Conservation (phyloP, 768 basidiomycete genomes). For the Boletus subparvulus region DNA sequence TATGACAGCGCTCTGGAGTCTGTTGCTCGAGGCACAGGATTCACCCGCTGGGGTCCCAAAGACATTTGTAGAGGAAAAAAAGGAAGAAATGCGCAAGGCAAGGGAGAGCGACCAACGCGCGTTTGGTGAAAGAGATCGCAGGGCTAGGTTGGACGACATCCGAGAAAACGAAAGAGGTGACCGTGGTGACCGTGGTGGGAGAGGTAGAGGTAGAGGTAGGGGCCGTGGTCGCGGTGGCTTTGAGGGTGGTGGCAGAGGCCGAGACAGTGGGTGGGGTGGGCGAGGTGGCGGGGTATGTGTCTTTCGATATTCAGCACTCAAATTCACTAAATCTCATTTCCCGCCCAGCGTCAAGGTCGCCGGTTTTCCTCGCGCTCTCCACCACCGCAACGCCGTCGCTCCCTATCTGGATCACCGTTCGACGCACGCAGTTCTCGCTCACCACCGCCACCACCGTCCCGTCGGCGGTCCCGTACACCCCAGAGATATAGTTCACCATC, state of each 20-base stretch:
- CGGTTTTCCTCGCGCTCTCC: conserved; percentile 44
- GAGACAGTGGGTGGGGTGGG: conserved; percentile 66
- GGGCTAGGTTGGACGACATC: conserved; percentile 67
- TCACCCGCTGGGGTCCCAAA: conserved; percentile 87
- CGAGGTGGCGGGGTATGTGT: conserved; percentile 53
- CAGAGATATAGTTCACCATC: conserved; percentile 35
- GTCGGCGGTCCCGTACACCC: conserved; percentile 40
- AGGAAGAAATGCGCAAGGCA: conserved; percentile 80
- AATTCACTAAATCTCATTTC: conserved; percentile 9
- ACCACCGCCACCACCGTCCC: conserved; percentile 33
- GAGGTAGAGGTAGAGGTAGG: conserved; percentile 61
- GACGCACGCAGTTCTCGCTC: conserved; percentile 42
- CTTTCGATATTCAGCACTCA: background rate
- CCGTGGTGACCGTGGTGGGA: conserved; percentile 41
- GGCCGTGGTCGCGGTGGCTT: conserved; percentile 49
- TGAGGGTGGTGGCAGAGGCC: conserved; percentile 49
- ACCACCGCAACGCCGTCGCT: conserved; percentile 50
- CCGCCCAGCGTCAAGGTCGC: conserved; percentile 43
- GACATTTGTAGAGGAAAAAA: conserved; percentile 89
- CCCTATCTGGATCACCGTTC: conserved; percentile 37
- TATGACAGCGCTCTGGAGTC: conserved; percentile 85
- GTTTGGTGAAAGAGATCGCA: conserved; percentile 69
- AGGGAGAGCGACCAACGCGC: conserved; percentile 61
- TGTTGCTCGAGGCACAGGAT: conserved; percentile 90
- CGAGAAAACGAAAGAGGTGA: conserved; percentile 57